Evolutionary conservation across 2,329 filamentous ascomycete genomes (phyloP).

Genomic region (Claviceps sp.): DNA sequence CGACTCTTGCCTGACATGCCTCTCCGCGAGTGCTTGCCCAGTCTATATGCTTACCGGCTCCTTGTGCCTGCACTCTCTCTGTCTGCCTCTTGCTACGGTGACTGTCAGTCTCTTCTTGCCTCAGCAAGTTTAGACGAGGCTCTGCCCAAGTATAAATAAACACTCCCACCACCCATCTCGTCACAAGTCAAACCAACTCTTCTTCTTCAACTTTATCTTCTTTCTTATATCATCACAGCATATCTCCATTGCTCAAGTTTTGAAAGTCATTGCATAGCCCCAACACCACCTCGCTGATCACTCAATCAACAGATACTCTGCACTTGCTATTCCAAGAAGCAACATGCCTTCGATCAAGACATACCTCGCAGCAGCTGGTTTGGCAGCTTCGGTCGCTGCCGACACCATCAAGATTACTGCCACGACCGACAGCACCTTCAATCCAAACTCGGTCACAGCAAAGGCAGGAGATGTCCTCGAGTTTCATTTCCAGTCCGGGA

Average conservation of each 20-base stretch:
- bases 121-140: neutral
- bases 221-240: neutral
- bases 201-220: neutral
- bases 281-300: neutral
- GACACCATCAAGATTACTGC: constrained; percentile 22
- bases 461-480: constrained; percentile 21
- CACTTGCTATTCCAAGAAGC: neutral
- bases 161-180: neutral
- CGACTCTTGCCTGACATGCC: neutral
- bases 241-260: neutral
- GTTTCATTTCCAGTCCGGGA: constrained; percentile 23
- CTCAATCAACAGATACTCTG: neutral
- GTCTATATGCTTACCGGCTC: neutral
- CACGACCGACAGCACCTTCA: constrained; percentile 19
- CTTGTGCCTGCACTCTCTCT: neutral
- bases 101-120: neutral
- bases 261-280: neutral
- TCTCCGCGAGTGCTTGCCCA: neutral
- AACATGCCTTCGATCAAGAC: constrained; percentile 18
- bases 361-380: constrained; percentile 12
- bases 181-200: neutral
- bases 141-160: neutral
- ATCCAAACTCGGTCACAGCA: constrained; percentile 19
- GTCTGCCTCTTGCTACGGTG: neutral
- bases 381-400: constrained; percentile 15